Evolutionary conservation across 176 grass and related monocot species (phyloP), one percentile per base, ranked within the genome.

Genomic region (Triticum urartu): DNA sequence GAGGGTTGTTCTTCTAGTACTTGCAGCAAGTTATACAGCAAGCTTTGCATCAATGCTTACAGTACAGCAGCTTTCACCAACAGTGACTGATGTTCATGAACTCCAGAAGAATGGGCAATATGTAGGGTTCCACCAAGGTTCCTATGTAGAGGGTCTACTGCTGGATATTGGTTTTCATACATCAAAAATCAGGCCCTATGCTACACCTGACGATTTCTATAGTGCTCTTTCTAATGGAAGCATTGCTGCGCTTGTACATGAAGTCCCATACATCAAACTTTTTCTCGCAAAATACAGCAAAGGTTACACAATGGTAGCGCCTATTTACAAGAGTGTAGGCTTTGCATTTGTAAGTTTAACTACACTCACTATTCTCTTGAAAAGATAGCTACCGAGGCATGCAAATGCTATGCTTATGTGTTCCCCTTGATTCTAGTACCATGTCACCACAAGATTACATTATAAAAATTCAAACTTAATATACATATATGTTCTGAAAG

Each of bases 31-130:
- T 4, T 94, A 94, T 7, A 94, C 89, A 64, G 90, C 92, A 68
- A 90, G 81, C 17, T 67, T 94, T 22, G 30, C 92, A 5, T 90
- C 87, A 11, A 92, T 94, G 77, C 85, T 94, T 30, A 92, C 89
- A 14, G 72, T 92, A 28, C 78, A 88, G 0, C 58, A 94, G 13
- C 84, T 92, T 79, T 68, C 71, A 76, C 92, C 89, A 18, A 54
- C 81, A 42, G 60, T 92, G 3, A 94, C 28, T 5, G 38, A 87
- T 45, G 20, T 92, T 25, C 71, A 58, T 32, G 78, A 94, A 61
- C 92, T 94, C 35, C 82, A 28, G 43, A 91, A 25, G n/a, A 78
- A 25, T 8, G 77, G 71, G 3, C 43, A 65, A 14, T 82, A 85
- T 11, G 72, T 94, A 17, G 92, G 89, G 4, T 92, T 74, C 66